Base-by-base conservation (phyloP, 331 rosid genomes). In the Saraca asoca region DNA sequence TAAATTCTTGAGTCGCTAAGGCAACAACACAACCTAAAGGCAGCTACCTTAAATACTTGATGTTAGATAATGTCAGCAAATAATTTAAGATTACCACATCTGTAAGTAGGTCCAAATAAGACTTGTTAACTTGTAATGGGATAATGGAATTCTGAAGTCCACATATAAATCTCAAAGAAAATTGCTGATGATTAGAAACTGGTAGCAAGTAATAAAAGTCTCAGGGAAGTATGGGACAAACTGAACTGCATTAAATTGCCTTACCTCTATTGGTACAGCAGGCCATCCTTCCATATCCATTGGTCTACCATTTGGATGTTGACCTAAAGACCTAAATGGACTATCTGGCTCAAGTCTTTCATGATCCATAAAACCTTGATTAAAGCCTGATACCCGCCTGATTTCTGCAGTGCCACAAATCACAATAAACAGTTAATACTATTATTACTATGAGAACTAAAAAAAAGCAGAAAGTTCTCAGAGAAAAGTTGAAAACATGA, bases 241-340 rank as follows among this genome's bases (percentile, higher is more conserved):
- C 37, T 41, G n/a, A 39, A 7, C 45, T 16, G 51, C 37, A 24
- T 44, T 3, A 61, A 15, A 54, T 37, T 58, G 59, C 53, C 52
- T 65, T 75, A 88, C 95, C 95, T 91, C 93, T 73, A 81, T 63
- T 31, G 90, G 88, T 77, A 71, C 74, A 42, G 78, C 68, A 73
- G 88, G 85, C 95, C 95, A 90, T 64, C 87, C 93, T 68, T 90
- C 95, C 77, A 90, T 52, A 75, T 83, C 92, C 87, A 84, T 87
- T 9, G 87, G 80, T 70, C 88, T 78, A 31, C 82, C 85, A 68
- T 74, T 83, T 18, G 88, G 76, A 58, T 65, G 78, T 51, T 85
- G 92, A 66, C 70, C 74, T 38, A 69, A 54, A 35, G 97, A 81
- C 81, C 97, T 83, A 55, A 37, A 79, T 70, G 90, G 95, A 67